phyloP scores from a whole-genome alignment of 2,329 filamentous ascomycete species.

The Microcera coccophila region DNA sequence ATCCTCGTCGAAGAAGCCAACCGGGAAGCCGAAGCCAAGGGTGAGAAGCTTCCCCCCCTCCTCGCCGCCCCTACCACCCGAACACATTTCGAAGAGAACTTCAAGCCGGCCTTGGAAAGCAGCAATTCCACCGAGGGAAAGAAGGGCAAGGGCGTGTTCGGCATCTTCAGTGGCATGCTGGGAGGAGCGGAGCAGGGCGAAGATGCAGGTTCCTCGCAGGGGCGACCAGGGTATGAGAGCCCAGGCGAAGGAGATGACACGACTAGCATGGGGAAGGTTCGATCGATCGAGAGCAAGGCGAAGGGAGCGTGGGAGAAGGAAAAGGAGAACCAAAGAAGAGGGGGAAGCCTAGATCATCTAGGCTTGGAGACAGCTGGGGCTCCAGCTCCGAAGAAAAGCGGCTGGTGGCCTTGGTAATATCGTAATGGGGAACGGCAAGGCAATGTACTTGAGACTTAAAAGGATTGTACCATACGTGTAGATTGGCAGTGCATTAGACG shows the following conservation, averaged over 20 bases:
- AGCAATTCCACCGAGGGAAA: slow-evolving; percentile 16
- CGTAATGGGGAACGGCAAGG: slow-evolving; percentile 20
- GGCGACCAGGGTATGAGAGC: slow-evolving; percentile 15
- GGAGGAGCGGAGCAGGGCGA: slow-evolving; percentile 24
- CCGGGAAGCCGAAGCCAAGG: slow-evolving; percentile 42
- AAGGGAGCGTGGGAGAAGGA: slow-evolving; percentile 46
- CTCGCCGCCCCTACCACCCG: slow-evolving; percentile 43
- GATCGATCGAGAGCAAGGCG: slow-evolving; percentile 25
- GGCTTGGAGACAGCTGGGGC: slow-evolving; percentile 35
- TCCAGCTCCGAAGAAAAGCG: slow-evolving; percentile 45
- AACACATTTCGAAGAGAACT: slow-evolving; percentile 34
- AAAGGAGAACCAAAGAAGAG: slow-evolving; percentile 47
- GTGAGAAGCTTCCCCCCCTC: slow-evolving; percentile 48
- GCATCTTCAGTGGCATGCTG: slow-evolving; percentile 31
- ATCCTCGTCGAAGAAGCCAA: slow-evolving; percentile 56
- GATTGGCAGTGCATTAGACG: slow-evolving; percentile 44
- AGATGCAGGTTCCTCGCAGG: slow-evolving; percentile 15
- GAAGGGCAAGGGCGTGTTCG: slow-evolving; percentile 36
- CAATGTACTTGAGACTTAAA: slow-evolving; percentile 17
- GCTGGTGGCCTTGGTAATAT: slow-evolving; percentile 47
- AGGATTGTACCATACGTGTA: slow-evolving; percentile 42
- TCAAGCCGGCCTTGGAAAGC: slow-evolving; percentile 30
- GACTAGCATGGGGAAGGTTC: slow-evolving; percentile 15
- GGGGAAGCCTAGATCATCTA: slow-evolving; percentile 49
- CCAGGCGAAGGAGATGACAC: slow-evolving; percentile 21